Percentiles rank a stretch among this genome's conserved stretches.
These are phyloP conservation scores for Actinomucor elegans DNA, from an alignment of 371 early-diverging fungal species.

Conservation along the genomic window DNA sequence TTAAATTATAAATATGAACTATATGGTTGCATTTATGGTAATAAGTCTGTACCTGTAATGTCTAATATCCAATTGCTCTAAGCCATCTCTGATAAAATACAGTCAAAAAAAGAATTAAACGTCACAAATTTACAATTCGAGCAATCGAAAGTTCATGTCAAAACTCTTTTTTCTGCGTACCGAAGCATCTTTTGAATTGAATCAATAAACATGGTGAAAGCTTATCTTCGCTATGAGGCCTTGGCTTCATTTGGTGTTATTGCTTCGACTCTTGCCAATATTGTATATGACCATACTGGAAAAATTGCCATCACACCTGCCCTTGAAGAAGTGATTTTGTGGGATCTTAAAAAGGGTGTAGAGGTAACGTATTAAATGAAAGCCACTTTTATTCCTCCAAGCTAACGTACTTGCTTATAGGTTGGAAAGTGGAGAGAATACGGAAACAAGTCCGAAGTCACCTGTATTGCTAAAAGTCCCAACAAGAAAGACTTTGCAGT, in stretches of 20 bases:
- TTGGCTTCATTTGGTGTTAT: conserved; percentile 84
- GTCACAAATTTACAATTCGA: too few relatives aligned
- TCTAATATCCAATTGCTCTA: too few relatives aligned
- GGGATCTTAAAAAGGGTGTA: conserved; percentile 87
- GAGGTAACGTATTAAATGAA: conserved; percentile 42
- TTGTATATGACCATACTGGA: conserved; percentile 69
- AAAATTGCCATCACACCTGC: conserved; percentile 76
- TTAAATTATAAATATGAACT: too few relatives aligned
- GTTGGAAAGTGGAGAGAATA: conserved; percentile 72
- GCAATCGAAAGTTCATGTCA: too few relatives aligned
- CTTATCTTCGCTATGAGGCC: conserved; percentile 86
- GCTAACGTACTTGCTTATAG: conserved; percentile 40
- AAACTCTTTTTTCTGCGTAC: too few relatives aligned
- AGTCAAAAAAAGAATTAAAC: too few relatives aligned
- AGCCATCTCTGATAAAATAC: too few relatives aligned
- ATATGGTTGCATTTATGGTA: too few relatives aligned
- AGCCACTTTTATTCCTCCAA: not conserved
- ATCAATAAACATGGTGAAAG: conserved; percentile 58
- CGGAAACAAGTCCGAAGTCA: conserved; percentile 80
- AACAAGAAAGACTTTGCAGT: conserved; percentile 75
- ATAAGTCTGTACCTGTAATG: too few relatives aligned
- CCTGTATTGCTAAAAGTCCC: conserved; percentile 68
- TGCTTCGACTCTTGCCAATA: conserved; percentile 65
- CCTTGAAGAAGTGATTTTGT: conserved; percentile 81
- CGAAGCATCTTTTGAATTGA: too few relatives aligned